These are phyloP conservation scores for Pleurotus tuoliensis DNA, from an alignment of 768 basidiomycete genomes.

Conservation along the genomic window DNA sequence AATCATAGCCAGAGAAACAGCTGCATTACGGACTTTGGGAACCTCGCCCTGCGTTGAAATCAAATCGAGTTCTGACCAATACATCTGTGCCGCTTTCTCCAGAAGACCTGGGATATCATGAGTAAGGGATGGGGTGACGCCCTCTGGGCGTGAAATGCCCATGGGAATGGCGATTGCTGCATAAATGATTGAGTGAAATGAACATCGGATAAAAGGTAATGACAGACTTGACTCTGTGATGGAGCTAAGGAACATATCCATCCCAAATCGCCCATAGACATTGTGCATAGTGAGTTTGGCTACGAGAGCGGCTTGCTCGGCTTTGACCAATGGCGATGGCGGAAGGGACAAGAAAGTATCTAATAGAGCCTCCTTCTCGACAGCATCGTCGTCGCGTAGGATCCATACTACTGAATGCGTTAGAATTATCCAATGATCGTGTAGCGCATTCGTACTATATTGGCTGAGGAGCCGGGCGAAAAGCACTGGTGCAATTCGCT, in stretches of 20 bases:
- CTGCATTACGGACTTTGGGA: constrained; percentile 69
- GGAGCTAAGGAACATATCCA: constrained; percentile 88
- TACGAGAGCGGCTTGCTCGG: constrained; percentile 70
- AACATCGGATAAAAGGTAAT: not conserved
- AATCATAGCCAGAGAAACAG: constrained; percentile 66
- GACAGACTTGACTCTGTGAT: constrained; percentile 79
- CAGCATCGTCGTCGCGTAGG: constrained; percentile 51
- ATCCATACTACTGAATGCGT: constrained; percentile 52
- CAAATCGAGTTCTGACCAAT: constrained; percentile 59
- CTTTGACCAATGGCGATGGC: constrained; percentile 54
- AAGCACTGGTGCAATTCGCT: constrained; percentile 57
- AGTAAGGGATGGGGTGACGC: constrained; percentile 37
- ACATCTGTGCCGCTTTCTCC: constrained; percentile 63
- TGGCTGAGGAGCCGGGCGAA: constrained; percentile 60
- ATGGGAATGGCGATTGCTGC: constrained; percentile 82
- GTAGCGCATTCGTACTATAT: constrained; percentile 48
- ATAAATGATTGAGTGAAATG: not conserved
- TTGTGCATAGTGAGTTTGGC: constrained; percentile 77
- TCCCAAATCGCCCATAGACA: constrained; percentile 72
- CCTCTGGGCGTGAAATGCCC: constrained; percentile 56
- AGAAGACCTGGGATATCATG: constrained; percentile 60
- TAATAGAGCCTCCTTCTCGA: constrained; percentile 50
- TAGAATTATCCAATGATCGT: not conserved
- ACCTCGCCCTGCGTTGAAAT: constrained; percentile 59
- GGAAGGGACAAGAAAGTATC: constrained; percentile 56